These are phyloP conservation scores for Metarhizium robertsii DNA, from an alignment of 2,329 filamentous ascomycete genomes.

Conservation along the genomic window DNA sequence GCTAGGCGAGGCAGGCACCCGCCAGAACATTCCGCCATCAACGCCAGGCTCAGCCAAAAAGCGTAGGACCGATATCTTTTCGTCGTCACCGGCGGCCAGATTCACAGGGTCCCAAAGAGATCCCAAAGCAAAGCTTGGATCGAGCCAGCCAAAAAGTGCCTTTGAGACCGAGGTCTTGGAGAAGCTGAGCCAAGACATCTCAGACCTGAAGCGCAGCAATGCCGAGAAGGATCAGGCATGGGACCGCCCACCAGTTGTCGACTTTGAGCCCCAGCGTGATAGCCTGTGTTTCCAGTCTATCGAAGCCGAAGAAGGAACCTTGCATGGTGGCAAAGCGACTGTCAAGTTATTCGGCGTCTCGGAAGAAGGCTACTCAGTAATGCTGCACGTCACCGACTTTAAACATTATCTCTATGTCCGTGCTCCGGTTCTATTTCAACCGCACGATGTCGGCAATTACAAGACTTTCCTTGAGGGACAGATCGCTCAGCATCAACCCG, in stretches of 20 bases:
- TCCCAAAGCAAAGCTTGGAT: slow-evolving; percentile 52
- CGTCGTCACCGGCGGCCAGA: slow-evolving; percentile 45
- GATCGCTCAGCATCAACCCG: slow-evolving; percentile 61
- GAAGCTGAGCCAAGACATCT: slow-evolving; percentile 91
- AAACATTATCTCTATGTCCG: slow-evolving; percentile 93
- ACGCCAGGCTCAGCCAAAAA: slow-evolving; percentile 62
- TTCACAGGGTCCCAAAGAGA: slow-evolving; percentile 55
- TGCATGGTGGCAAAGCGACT: slow-evolving; percentile 65
- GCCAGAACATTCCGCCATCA: slow-evolving; percentile 49
- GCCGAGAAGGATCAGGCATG: slow-evolving; percentile 90
- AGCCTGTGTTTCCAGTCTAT: slow-evolving; percentile 90
- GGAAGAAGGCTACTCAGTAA: slow-evolving; percentile 72
- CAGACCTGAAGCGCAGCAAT: slow-evolving; percentile 74
- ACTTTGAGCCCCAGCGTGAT: slow-evolving; percentile 49
- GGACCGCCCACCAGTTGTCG: slow-evolving; percentile 52
- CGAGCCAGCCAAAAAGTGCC: slow-evolving; percentile 75
- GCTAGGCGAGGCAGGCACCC: slow-evolving; percentile 57
- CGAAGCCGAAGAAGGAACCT: slow-evolving; percentile 80
- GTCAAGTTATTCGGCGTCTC: slow-evolving; percentile 94
- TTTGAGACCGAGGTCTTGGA: slow-evolving; percentile 93
- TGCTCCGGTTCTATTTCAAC: slow-evolving; percentile 73
- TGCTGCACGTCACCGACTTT: slow-evolving; percentile 92
- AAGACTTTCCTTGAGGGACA: slow-evolving; percentile 72
- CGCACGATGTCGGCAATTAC: slow-evolving; percentile 69
- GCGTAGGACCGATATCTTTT: slow-evolving; percentile 54